Evolutionary conservation across 208 protist species (phyloP).

Genomic region (Wallacemonas sp.): DNA sequence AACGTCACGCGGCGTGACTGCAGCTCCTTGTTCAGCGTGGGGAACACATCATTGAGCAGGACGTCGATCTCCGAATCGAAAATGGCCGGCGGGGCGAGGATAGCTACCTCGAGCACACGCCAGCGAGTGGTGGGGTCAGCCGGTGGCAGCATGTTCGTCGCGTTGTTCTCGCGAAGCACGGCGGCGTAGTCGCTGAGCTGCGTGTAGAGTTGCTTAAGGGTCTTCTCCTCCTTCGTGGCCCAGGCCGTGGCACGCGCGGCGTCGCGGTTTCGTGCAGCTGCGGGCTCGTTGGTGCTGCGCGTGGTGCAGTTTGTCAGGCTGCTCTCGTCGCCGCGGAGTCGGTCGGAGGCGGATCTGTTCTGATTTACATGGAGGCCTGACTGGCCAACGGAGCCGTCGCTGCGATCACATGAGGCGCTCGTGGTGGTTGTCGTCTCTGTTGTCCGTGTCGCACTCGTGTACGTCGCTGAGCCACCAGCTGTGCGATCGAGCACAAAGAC

Average conservation of each 20-base stretch:
- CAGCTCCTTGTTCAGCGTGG: constrained; percentile 66
- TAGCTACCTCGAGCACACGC: constrained; percentile 76
- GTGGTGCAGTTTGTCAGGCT: too few species aligned
- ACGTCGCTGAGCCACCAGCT: background rate
- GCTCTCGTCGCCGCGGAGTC: too few species aligned
- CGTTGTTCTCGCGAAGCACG: constrained; percentile 6
- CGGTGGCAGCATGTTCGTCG: constrained; percentile 24
- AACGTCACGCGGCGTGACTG: constrained; percentile 34
- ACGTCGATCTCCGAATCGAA: constrained; percentile 76
- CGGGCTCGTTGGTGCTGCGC: too few species aligned
- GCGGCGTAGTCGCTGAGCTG: background rate
- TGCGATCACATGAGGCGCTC: background rate
- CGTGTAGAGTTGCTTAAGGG: constrained; percentile 16
- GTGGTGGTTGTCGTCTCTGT: background rate
- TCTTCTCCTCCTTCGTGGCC: constrained; percentile 13
- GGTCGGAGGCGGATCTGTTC: too few species aligned
- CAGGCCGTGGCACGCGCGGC: constrained; percentile 28
- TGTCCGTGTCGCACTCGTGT: background rate
- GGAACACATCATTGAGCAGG: constrained; percentile 61
- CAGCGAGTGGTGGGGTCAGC: constrained; percentile 53
- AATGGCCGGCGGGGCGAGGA: constrained; percentile 70
- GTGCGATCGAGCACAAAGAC: background rate
- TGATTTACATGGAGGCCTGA: background rate
- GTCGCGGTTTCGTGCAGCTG: constrained; percentile 16
- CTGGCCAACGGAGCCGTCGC: background rate